Conservation (phyloP, 2,329 filamentous ascomycete genomes). For the Pseudonectria foliicola region DNA sequence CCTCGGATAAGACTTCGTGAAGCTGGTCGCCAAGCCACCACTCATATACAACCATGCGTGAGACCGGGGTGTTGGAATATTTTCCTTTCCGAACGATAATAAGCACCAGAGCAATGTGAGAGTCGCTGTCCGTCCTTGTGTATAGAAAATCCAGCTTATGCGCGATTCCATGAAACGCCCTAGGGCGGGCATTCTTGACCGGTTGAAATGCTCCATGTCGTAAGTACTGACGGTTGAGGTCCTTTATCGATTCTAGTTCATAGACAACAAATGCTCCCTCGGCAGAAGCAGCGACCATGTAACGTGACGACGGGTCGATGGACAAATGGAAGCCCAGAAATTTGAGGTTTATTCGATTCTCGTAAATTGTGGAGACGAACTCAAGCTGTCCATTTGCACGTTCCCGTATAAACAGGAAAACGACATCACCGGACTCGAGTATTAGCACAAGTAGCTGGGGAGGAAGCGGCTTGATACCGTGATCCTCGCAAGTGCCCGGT, state of each 20-base stretch:
- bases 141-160: slow-evolving; percentile 82
- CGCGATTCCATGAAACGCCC: slow-evolving; percentile 62
- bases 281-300: slow-evolving; percentile 62
- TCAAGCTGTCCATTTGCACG: slow-evolving; percentile 37
- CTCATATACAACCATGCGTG: slow-evolving; percentile 51
- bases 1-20: slow-evolving; percentile 35
- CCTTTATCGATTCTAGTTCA: slow-evolving; percentile 52
- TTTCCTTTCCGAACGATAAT: slow-evolving; percentile 42
- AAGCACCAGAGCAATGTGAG: slow-evolving; percentile 71
- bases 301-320: slow-evolving; percentile 68
- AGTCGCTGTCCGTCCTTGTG: slow-evolving; percentile 57
- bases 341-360: slow-evolving; percentile 50
- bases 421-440: slow-evolving; percentile 62
- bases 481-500: slow-evolving; percentile 3
- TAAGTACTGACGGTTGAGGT: slow-evolving; percentile 44
- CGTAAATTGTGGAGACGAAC: slow-evolving; percentile 55
- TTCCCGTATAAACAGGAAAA: slow-evolving; percentile 66
- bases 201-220: slow-evolving; percentile 44
- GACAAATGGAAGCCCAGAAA: slow-evolving; percentile 61
- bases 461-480: slow-evolving; percentile 39
- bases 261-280: slow-evolving; percentile 66
- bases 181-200: slow-evolving; percentile 41
- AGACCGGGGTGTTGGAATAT: slow-evolving; percentile 21
- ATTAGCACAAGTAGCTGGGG: slow-evolving; percentile 77
- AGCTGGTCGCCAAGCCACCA: slow-evolving; percentile 51